Evolutionary conservation across 805 yeast genomes (phyloP), one percentile per base, ranked within the genome.

Genomic region (Torulaspora gathmanii): DNA sequence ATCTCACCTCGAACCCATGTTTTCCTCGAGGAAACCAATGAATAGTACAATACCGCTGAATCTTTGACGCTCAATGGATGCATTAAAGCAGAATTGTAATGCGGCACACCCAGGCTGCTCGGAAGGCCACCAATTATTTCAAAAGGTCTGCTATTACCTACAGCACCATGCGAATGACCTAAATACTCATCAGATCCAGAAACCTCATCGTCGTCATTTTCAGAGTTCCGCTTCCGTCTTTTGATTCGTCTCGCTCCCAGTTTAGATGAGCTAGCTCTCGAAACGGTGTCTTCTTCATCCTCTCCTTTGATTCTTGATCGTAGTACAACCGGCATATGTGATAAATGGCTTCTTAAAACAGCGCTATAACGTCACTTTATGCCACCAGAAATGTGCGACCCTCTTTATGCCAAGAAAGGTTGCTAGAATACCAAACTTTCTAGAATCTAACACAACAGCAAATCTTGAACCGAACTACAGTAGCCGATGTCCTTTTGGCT

Each of bases 1-100:
- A 88, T 78, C 28, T 75, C 74, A 3, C 83, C 72, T 64, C 81
- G 58, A 49, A 82, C 61, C 86, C 86, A 77, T 33, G 80, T 70
- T 51, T 74, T 75, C 29, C 98, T 70, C 0, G 97, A 90, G 30
- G 78, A 77, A 57, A 84, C 74, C 44, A 90, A 64, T 0, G 96
- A 81, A 25, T 79, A 73, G 57, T 84, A 83, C 7, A 86, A 60
- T 0, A 83, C 83, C 0, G 86, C 88, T 37, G 87, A 74, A 55
- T 86, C 95, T 56, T 78, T 79, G 9, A 83, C 73, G 0, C 86
- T 74, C 19, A 88, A 67, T 2, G 95, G 86, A 51, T 78, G 76
- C 23, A 77, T 77, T 20, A 89, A 65, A 2, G 78, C 70, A 1
- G 79, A 71, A 55, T 79, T 77, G 46, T 62, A 64, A 16, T 59